Percentiles rank a stretch among this genome's conserved stretches.
These are phyloP conservation scores for Yamadazyma conglobata DNA, from an alignment of 1,139 yeast species.

Conservation along the genomic window DNA sequence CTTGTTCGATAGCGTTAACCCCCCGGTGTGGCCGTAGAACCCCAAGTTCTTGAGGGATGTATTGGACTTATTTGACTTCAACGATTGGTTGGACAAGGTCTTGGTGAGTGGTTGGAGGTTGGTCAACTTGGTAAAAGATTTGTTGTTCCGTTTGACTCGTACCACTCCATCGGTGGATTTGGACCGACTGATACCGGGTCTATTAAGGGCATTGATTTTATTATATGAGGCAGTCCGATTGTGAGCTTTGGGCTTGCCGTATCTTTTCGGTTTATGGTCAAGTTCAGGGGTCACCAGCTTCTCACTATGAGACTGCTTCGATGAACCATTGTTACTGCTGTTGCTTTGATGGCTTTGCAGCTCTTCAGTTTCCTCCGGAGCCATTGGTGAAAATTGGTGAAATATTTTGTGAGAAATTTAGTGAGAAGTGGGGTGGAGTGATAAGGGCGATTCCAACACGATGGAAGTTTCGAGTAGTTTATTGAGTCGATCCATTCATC, in stretches of 20 bases:
- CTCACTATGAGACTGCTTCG: neutral
- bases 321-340: neutral
- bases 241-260: conserved; percentile 19
- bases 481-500: too few species aligned
- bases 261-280: conserved; percentile 7
- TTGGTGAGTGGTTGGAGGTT: conserved; percentile 41
- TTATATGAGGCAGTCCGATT: conserved; percentile 36
- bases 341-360: neutral
- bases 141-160: conserved; percentile 32
- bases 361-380: conserved; percentile 1
- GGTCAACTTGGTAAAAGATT: conserved; percentile 36
- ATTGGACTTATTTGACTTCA: conserved; percentile 31
- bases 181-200: conserved; percentile 39
- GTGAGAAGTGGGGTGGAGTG: too few species aligned
- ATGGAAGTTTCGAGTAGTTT: too few species aligned
- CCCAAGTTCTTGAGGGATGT: conserved; percentile 34
- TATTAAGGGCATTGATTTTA: conserved; percentile 10
- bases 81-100: conserved; percentile 30
- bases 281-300: conserved; percentile 3
- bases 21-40: conserved; percentile 15
- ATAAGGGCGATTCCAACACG: too few species aligned
- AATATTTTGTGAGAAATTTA: too few species aligned
- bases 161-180: conserved; percentile 43
- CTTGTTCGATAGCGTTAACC: conserved; percentile 37
- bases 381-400: neutral